A percentile compares a stretch with the other conserved stretches of the same genome.
Conservation (phyloP, 2,329 filamentous ascomycete species). For the Diaporthe sp. region DNA sequence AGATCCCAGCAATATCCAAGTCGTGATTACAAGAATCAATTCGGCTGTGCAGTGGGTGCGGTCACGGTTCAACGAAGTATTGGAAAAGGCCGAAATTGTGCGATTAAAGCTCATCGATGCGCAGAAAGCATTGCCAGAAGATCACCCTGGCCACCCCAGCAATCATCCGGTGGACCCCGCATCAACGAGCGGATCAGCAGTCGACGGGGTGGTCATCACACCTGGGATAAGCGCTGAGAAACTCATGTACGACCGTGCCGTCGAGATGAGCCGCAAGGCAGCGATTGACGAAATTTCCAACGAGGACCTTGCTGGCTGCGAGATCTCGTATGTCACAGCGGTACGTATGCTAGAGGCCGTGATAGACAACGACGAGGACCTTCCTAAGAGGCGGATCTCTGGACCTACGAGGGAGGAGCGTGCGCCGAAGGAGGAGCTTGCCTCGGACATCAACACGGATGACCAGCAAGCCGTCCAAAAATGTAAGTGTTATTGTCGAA, state of each 20-base stretch:
- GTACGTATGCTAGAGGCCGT: slow-evolving; percentile 96
- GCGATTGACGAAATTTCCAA: slow-evolving; percentile 97
- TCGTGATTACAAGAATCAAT: slow-evolving; percentile 81
- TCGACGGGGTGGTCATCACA: slow-evolving; percentile 86
- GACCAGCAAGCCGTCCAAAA: slow-evolving; percentile 81
- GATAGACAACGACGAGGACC: slow-evolving; percentile 82
- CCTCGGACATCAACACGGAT: slow-evolving; percentile 72
- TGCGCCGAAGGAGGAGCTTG: slow-evolving; percentile 57
- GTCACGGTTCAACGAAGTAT: slow-evolving; percentile 93
- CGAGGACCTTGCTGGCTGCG: slow-evolving; percentile 87
- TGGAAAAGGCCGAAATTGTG: slow-evolving; percentile 97
- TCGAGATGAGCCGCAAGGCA: slow-evolving; percentile 96
- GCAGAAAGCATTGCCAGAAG: slow-evolving; percentile 84
- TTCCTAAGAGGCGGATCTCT: slow-evolving; percentile 55
- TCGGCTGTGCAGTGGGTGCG: slow-evolving; percentile 97
- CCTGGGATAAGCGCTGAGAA: slow-evolving; percentile 94
- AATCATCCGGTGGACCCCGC: slow-evolving; percentile 77
- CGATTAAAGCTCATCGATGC: slow-evolving; percentile 88
- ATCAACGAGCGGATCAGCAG: slow-evolving; percentile 72
- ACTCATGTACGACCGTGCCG: slow-evolving; percentile 96
- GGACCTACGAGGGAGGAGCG: slow-evolving; percentile 59
- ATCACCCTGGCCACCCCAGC: slow-evolving; percentile 88
- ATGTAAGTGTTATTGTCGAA: slow-evolving; percentile 65
- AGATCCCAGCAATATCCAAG: slow-evolving; percentile 60
- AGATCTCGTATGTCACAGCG: slow-evolving; percentile 93